Conservation (phyloP, 805 yeast genomes). For the Candida orba region DNA sequence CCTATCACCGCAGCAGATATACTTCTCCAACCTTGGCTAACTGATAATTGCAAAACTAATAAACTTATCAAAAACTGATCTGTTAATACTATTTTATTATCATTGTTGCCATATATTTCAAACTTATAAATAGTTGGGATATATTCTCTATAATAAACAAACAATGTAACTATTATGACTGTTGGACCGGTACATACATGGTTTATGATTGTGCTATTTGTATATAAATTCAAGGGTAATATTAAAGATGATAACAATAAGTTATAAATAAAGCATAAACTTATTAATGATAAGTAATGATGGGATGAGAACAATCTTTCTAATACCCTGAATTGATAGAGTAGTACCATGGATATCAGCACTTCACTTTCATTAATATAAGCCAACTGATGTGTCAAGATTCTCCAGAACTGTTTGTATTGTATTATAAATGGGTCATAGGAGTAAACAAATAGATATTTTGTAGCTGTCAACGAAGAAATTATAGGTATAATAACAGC, state of each 20-base stretch:
- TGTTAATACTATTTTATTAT: conserved; percentile 15
- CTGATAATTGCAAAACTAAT: conserved; percentile 26
- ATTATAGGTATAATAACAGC: conserved; percentile 25
- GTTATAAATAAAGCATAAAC: conserved; percentile 13
- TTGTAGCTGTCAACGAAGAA: conserved; percentile 29
- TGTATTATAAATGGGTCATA: conserved; percentile 28
- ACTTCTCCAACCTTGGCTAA: conserved; percentile 25
- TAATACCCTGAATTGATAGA: conserved; percentile 31
- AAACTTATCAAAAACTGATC: conserved; percentile 31
- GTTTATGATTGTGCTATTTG: conserved; percentile 13
- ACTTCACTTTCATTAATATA: conserved; percentile 29
- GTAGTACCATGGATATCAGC: conserved; percentile 25
- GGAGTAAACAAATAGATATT: conserved; percentile 27
- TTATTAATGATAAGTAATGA: conserved; percentile 24
- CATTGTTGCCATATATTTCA: conserved; percentile 19
- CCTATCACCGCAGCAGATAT: conserved; percentile 26
- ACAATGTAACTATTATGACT: conserved; percentile 26
- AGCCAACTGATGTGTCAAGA: conserved; percentile 20
- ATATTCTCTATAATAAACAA: conserved; percentile 29
- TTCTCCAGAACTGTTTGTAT: conserved; percentile 26
- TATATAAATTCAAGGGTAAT: conserved; percentile 15
- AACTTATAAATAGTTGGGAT: conserved; percentile 35
- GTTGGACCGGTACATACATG: conserved; percentile 26
- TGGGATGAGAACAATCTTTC: conserved; percentile 33
- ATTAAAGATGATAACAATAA: conserved; percentile 8